Conservation (phyloP, 805 yeast genomes). For the Starmerella stigmatis region DNA sequence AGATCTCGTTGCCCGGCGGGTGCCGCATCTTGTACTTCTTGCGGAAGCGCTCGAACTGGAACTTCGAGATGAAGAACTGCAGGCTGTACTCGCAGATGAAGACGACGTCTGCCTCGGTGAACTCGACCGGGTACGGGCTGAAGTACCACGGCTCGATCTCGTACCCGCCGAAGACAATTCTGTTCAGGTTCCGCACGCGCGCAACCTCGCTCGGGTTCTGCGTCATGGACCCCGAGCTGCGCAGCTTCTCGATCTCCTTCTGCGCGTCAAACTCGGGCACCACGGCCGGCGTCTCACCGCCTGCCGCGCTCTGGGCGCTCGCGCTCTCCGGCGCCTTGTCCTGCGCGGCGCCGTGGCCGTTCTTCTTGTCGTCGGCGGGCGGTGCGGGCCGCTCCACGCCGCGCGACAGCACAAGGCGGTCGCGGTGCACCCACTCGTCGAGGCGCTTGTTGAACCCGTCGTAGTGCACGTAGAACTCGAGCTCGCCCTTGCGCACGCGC, state of each 20-base stretch:
- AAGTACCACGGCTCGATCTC: conserved; percentile 98
- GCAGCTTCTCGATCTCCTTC: conserved; percentile 80
- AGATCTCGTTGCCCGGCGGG: conserved; percentile 98
- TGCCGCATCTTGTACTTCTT: conserved; percentile 78
- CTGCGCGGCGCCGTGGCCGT: conserved; percentile 34
- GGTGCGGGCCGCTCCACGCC: conserved; percentile 59
- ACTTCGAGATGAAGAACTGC: conserved; percentile 75
- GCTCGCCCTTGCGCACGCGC: conserved; percentile 62
- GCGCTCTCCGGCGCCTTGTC: conserved; percentile 23
- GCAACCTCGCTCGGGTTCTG: conserved; percentile 82
- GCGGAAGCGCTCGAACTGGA: conserved; percentile 88
- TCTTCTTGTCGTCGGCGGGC: conserved; percentile 29
- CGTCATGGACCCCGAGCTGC: conserved; percentile 96
- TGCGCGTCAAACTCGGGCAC: conserved; percentile 81
- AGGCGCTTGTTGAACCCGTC: conserved; percentile 89
- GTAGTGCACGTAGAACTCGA: conserved; percentile 84
- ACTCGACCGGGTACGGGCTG: conserved; percentile 90
- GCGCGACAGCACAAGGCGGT: conserved; percentile 58
- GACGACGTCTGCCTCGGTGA: conserved; percentile 82
- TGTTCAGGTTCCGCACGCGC: conserved; percentile 70
- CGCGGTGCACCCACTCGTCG: conserved; percentile 83
- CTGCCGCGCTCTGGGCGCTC: conserved; percentile 21
- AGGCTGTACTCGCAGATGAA: conserved; percentile 87
- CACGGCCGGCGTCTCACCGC: conserved; percentile 32
- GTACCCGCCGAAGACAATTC: conserved; percentile 75